Evolutionary conservation across 2,329 filamentous ascomycete species (phyloP).

Genomic region (Aspergillus sp.): DNA sequence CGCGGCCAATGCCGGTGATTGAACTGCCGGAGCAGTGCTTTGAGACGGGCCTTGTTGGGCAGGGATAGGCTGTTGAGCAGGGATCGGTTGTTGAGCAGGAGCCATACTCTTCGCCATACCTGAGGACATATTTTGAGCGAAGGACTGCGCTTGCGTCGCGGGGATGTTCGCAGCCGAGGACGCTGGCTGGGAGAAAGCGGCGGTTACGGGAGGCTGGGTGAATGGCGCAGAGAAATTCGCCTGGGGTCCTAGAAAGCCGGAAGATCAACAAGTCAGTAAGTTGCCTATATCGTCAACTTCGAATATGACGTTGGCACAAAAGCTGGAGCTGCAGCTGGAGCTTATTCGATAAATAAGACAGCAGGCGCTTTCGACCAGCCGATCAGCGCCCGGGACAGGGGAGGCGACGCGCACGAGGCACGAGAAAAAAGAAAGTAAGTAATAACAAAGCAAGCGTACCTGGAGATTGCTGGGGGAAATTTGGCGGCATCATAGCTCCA

Average conservation of each 20-base stretch:
- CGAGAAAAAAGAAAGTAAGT: constrained; percentile 7
- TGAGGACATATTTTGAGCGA: constrained; percentile 38
- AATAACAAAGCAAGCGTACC: constrained; percentile 29
- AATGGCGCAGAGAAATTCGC: constrained; percentile 37
- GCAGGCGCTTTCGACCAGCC: neutral
- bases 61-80: constrained; percentile 15
- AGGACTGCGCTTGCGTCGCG: constrained; percentile 31
- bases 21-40: constrained; percentile 25
- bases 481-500: constrained; percentile 40
- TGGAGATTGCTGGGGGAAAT: constrained; percentile 35
- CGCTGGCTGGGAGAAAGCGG: constrained; percentile 30
- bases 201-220: constrained; percentile 33
- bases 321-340: neutral
- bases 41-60: constrained; percentile 20
- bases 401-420: neutral
- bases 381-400: neutral
- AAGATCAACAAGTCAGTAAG: constrained; percentile 23
- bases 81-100: constrained; percentile 27
- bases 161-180: constrained; percentile 28
- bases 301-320: constrained; percentile 1
- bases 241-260: constrained; percentile 32
- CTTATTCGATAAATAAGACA: neutral
- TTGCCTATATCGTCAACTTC: constrained; percentile 13
- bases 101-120: constrained; percentile 36
- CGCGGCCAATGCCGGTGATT: constrained; percentile 32